phyloP scores from a whole-genome alignment of 768 basidiomycete genomes.

The Suillus tomentosus region DNA sequence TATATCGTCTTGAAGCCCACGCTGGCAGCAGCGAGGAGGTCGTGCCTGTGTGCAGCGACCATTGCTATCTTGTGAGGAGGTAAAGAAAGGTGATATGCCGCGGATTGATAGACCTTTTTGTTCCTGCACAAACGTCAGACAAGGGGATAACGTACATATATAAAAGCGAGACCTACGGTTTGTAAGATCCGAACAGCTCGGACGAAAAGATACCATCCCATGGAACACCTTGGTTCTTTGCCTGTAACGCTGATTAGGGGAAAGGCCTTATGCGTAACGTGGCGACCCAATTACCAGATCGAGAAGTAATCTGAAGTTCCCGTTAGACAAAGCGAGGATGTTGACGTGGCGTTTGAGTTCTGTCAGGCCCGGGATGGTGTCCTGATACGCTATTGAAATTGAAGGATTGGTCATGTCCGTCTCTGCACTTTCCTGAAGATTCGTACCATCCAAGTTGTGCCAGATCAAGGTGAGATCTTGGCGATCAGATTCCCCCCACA shows the following conservation, averaged over 20 bases:
- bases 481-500: slow-evolving; percentile 48
- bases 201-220: slow-evolving; percentile 67
- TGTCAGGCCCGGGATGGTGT: slow-evolving; percentile 49
- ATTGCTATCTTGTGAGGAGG: slow-evolving; percentile 54
- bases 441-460: slow-evolving; percentile 59
- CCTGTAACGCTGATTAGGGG: slow-evolving; percentile 36
- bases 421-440: neutral
- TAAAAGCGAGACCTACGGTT: slow-evolving; percentile 51
- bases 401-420: neutral
- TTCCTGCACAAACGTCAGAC: slow-evolving; percentile 30
- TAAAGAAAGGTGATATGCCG: slow-evolving; percentile 46
- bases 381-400: slow-evolving; percentile 52
- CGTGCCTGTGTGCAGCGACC: slow-evolving; percentile 65
- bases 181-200: slow-evolving; percentile 62
- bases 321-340: slow-evolving; percentile 62
- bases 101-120: slow-evolving; percentile 49
- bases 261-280: neutral
- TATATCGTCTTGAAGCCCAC: slow-evolving; percentile 63
- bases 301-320: slow-evolving; percentile 58
- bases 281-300: slow-evolving; percentile 50
- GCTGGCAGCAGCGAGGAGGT: slow-evolving; percentile 53
- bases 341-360: slow-evolving; percentile 52
- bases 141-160: neutral
- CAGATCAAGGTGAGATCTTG: slow-evolving; percentile 50
- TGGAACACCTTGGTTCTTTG: slow-evolving; percentile 60